phyloP scores from a whole-genome alignment of 805 yeast genomes.

The Scheffersomyces ergatensis region DNA sequence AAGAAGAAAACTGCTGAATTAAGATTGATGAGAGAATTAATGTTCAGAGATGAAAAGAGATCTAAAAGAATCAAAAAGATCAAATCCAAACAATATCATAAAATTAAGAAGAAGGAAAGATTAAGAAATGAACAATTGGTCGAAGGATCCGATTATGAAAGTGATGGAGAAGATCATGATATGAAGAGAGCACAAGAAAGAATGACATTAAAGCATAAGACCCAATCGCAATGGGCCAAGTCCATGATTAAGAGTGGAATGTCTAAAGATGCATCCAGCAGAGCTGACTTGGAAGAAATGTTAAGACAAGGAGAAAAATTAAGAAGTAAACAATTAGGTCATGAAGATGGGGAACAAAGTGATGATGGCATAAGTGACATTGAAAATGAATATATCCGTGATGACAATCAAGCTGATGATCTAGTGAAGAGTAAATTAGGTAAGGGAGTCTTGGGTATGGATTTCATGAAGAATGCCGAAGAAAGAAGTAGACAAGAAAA shows the following conservation, averaged over 20 bases:
- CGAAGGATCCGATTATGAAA: constrained; percentile 54
- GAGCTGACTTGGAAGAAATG: constrained; percentile 95
- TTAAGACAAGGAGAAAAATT: constrained; percentile 79
- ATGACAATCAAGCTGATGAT: constrained; percentile 29
- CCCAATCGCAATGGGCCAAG: constrained; percentile 86
- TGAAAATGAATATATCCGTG: constrained; percentile 36
- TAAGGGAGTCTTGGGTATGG: constrained; percentile 92
- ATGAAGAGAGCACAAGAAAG: constrained; percentile 83
- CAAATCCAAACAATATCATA: constrained; percentile 86
- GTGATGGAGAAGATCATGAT: constrained; percentile 61
- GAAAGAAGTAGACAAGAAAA: constrained; percentile 63
- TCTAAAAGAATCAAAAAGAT: constrained; percentile 92
- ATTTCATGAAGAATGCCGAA: constrained; percentile 91
- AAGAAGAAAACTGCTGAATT: constrained; percentile 74
- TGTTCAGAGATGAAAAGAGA: constrained; percentile 92
- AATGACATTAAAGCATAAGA: constrained; percentile 88
- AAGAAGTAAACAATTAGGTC: constrained; percentile 69
- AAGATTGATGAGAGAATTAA: constrained; percentile 88
- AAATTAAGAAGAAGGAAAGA: constrained; percentile 81
- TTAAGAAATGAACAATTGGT: constrained; percentile 67
- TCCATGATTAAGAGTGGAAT: constrained; percentile 87
- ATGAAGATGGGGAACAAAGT: constrained; percentile 51
- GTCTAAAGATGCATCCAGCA: constrained; percentile 77
- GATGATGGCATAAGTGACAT: constrained; percentile 51
- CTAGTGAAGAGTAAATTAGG: constrained; percentile 48